Percentiles rank a stretch among this genome's conserved stretches.
Conservation (phyloP, 805 yeast species). For the Zygosaccharomyces gambellarensis region DNA sequence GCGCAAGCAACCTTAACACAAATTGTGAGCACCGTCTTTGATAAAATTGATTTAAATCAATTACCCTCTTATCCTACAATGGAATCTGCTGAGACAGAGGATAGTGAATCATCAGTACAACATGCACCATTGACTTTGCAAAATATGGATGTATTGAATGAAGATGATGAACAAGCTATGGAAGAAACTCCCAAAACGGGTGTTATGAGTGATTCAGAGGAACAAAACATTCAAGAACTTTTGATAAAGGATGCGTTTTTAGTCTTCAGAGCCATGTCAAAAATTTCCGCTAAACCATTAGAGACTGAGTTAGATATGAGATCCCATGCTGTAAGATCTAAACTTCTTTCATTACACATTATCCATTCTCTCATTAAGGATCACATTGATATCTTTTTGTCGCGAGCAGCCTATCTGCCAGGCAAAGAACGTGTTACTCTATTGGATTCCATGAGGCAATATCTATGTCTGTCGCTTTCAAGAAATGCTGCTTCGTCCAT, state of each 20-base stretch:
- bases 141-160: slow-evolving; percentile 52
- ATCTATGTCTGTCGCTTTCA: slow-evolving; percentile 73
- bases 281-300: slow-evolving; percentile 76
- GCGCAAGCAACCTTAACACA: slow-evolving; percentile 96
- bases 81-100: slow-evolving; percentile 4
- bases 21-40: slow-evolving; percentile 80
- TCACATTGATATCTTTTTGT: slow-evolving; percentile 74
- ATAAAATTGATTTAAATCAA: slow-evolving; percentile 42
- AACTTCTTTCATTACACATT: slow-evolving; percentile 79
- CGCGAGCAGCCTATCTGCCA: slow-evolving; percentile 51
- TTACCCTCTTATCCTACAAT: neutral
- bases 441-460: slow-evolving; percentile 77
- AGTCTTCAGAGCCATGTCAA: slow-evolving; percentile 91
- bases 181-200: slow-evolving; percentile 35
- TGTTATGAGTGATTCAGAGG: slow-evolving; percentile 1
- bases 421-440: slow-evolving; percentile 56
- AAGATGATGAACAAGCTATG: slow-evolving; percentile 51
- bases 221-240: slow-evolving; percentile 48
- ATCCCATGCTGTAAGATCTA: slow-evolving; percentile 89
- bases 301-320: slow-evolving; percentile 80
- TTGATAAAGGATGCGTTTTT: slow-evolving; percentile 87
- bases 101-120: slow-evolving; percentile 7
- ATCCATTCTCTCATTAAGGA: slow-evolving; percentile 81
- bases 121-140: slow-evolving; percentile 49
- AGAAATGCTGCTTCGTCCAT: slow-evolving; percentile 89